phyloP scores from a whole-genome alignment of 2,329 filamentous ascomycete species.

The Colletotrichum neosansevieriae region DNA sequence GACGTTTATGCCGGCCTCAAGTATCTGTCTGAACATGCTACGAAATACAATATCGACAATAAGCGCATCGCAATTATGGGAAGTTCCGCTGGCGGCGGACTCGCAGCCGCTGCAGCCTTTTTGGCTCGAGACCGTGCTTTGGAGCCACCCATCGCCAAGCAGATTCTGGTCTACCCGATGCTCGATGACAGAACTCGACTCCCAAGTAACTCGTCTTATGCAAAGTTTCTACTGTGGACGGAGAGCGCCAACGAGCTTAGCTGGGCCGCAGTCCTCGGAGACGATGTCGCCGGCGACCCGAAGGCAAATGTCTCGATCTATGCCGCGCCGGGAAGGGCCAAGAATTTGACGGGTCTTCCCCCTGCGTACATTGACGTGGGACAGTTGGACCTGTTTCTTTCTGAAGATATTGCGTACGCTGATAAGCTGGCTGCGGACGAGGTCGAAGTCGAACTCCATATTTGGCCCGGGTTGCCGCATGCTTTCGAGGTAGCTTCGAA shows the following conservation, averaged over 20 bases:
- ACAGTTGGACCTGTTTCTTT: constrained; percentile 52
- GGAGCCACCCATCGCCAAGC: constrained; percentile 47
- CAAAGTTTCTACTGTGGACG: neutral
- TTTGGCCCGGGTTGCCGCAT: constrained; percentile 55
- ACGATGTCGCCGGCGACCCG: neutral
- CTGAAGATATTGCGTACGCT: constrained; percentile 49
- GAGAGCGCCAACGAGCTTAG: constrained; percentile 11
- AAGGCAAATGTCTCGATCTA: constrained; percentile 39
- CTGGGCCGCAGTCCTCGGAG: constrained; percentile 21
- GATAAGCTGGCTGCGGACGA: constrained; percentile 47
- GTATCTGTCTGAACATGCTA: constrained; percentile 45
- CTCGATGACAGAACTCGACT: constrained; percentile 46
- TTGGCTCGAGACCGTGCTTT: constrained; percentile 51
- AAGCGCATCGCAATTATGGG: constrained; percentile 42
- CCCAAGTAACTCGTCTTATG: neutral
- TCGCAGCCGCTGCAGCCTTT: constrained; percentile 48
- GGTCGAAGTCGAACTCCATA: constrained; percentile 53
- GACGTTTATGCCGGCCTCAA: constrained; percentile 50
- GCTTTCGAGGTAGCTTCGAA: constrained; percentile 46
- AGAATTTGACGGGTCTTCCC: constrained; percentile 47
- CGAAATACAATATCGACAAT: constrained; percentile 42
- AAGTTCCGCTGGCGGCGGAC: constrained; percentile 43
- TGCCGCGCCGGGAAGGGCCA: constrained; percentile 43
- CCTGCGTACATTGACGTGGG: constrained; percentile 54
- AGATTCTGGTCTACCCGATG: constrained; percentile 51